Percentiles rank a stretch among this genome's conserved stretches.
phyloP scores from a whole-genome alignment of 176 grass and related monocot genomes.

The Aegilops tauschii region DNA sequence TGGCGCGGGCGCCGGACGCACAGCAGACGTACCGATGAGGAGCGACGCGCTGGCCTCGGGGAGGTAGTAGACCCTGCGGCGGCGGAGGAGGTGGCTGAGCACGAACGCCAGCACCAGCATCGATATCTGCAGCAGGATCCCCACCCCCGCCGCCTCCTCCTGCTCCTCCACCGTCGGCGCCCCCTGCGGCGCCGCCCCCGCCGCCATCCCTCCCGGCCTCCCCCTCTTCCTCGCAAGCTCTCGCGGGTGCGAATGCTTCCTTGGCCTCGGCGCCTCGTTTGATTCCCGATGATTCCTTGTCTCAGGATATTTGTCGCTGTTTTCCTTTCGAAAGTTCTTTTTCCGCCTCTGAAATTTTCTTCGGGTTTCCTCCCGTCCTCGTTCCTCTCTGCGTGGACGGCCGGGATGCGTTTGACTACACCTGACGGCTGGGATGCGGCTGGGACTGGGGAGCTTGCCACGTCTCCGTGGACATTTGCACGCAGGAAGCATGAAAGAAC shows the following conservation, averaged over 20 bases:
- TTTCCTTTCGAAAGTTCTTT: background rate
- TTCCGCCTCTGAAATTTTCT: background rate
- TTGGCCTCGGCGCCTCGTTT: background rate
- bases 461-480: background rate
- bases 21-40: slow-evolving; percentile 46
- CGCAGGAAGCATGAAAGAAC: no score
- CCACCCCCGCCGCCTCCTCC: slow-evolving; percentile 64
- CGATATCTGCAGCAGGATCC: slow-evolving; percentile 78
- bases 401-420: background rate
- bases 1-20: background rate
- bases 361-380: background rate
- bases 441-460: background rate
- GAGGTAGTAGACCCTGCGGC: slow-evolving; percentile 69
- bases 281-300: background rate
- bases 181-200: background rate
- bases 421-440: background rate
- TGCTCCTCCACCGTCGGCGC: slow-evolving; percentile 33
- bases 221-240: background rate
- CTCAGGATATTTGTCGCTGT: background rate
- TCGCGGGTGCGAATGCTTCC: background rate
- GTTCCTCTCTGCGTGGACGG: background rate
- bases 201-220: background rate
- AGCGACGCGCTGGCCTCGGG: slow-evolving; percentile 81
- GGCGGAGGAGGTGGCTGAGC: slow-evolving; percentile 66
- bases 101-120: slow-evolving; percentile 77